Conservation (phyloP, 768 basidiomycete genomes). For the Panellus pusillus region DNA sequence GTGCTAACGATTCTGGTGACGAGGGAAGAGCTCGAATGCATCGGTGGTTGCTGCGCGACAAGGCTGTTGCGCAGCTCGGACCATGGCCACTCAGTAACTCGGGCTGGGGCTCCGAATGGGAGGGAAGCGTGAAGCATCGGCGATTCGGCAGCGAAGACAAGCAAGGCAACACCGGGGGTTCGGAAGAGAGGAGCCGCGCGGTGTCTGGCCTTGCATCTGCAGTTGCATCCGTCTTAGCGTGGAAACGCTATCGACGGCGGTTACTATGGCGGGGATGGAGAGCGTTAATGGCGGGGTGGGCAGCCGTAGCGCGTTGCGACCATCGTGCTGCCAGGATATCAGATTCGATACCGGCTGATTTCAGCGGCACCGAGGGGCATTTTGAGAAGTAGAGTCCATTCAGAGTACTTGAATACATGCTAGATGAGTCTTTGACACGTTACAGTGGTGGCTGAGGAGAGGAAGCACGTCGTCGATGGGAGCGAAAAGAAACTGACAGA, state of each 20-base stretch:
- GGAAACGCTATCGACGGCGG: not conserved
- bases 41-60: not conserved
- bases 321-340: not conserved
- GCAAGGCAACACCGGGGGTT: not conserved
- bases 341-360: not conserved
- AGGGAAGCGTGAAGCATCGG: not conserved
- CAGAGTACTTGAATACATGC: no score
- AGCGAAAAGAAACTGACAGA: no score
- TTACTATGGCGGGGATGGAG: not conserved
- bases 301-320: not conserved
- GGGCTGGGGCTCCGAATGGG: not conserved
- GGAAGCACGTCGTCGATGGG: no score
- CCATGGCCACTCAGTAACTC: conserved; percentile 6
- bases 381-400: no score
- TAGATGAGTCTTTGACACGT: no score
- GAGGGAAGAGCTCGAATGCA: no score
- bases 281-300: not conserved
- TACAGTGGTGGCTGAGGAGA: no score
- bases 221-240: not conserved
- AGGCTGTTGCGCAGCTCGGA: not conserved
- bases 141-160: not conserved
- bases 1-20: no score
- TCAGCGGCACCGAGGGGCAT: no score
- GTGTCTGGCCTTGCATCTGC: no score
- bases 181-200: not conserved